Conservation (phyloP, 345 rosid species). For the Dipteronia dyeriana region DNA sequence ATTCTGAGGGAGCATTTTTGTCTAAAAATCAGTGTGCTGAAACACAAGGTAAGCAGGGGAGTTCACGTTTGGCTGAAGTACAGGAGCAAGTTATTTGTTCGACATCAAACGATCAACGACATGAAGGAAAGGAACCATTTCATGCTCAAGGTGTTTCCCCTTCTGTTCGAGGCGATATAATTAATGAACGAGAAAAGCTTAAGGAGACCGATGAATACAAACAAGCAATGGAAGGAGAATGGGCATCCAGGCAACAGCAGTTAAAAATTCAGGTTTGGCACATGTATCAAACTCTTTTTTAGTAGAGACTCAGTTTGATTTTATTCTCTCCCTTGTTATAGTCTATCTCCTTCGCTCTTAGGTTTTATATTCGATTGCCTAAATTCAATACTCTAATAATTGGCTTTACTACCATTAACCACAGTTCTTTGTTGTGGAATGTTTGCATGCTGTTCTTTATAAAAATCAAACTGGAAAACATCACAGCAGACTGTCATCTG, state of each 20-base stretch:
- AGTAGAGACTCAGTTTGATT: background rate
- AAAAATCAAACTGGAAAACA: background rate
- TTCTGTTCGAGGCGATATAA: slow-evolving; percentile 36
- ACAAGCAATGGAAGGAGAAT: slow-evolving; percentile 78
- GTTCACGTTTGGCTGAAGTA: slow-evolving; percentile 19
- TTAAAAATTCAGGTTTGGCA: slow-evolving; percentile 68
- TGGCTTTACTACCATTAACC: background rate
- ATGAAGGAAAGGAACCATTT: slow-evolving; percentile 8
- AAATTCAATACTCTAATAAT: background rate
- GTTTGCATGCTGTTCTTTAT: background rate
- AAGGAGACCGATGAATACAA: slow-evolving; percentile 89
- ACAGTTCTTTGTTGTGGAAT: background rate
- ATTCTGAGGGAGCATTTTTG: slow-evolving; percentile 15
- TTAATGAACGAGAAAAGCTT: slow-evolving; percentile 69
- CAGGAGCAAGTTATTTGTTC: slow-evolving; percentile 25
- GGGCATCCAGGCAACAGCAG: slow-evolving; percentile 75
- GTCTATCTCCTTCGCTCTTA: background rate
- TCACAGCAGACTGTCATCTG: background rate
- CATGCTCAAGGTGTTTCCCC: slow-evolving; percentile 25
- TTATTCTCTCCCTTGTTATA: background rate
- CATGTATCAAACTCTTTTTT: background rate
- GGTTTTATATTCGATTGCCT: background rate
- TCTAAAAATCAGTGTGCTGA: slow-evolving; percentile 21
- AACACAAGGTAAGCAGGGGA: slow-evolving; percentile 25
- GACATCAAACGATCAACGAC: slow-evolving; percentile 20